Evolutionary conservation across 768 basidiomycete species (phyloP), one percentile per base, ranked within the genome.

Genomic region (Candolleomyces eurysporus): DNA sequence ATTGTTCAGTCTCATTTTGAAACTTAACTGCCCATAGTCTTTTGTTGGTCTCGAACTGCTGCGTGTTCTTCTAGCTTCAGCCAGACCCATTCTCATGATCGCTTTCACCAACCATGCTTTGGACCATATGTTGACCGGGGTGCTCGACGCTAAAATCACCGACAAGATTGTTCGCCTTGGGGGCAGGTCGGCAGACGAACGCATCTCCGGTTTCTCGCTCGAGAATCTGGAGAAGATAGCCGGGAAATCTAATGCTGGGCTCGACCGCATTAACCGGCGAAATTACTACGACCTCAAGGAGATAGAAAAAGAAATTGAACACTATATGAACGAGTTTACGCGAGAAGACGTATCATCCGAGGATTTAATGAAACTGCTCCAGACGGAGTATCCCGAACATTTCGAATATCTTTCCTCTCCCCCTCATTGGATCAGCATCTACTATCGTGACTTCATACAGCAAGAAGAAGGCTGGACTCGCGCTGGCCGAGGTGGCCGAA

Each of bases 21-120:
- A 55, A 22, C 50, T 16, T 46, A 61, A 26, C 32, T 46, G 17
- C 43, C 19, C 22, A 5, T 62, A 89, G 86, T 86, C 83, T 26
- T 90, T 79, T 65, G 89, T 87, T 3, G 89, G 86, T 0, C 80
- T 86, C 5, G 88, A 92, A 68, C 76, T 92, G 16, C 67, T 92
- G 9, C 83, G 88, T 0, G 82, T 90, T 5, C 74, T 92, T n/a
- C 69, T 88, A 5, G 69, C 74, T 1, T 85, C 83, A 66, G 51
- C 50, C 16, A 61, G 16, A 36, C 51, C 57, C 26, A 56, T 64
- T 3, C 66, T 81, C 9, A 69, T 79, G 74, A 81, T 81, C 39
- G 78, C 90, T 0, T 91, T 86, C 72, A 92, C 91, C 0, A 92
- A 92, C 64, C 91, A 92, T 48, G 91, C 91, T 0, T 77, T 92